A percentile compares a stretch with the other conserved stretches of the same genome.
These are phyloP conservation scores for Lipomyces sp. DNA, from an alignment of 805 yeast species.

Conservation along the genomic window DNA sequence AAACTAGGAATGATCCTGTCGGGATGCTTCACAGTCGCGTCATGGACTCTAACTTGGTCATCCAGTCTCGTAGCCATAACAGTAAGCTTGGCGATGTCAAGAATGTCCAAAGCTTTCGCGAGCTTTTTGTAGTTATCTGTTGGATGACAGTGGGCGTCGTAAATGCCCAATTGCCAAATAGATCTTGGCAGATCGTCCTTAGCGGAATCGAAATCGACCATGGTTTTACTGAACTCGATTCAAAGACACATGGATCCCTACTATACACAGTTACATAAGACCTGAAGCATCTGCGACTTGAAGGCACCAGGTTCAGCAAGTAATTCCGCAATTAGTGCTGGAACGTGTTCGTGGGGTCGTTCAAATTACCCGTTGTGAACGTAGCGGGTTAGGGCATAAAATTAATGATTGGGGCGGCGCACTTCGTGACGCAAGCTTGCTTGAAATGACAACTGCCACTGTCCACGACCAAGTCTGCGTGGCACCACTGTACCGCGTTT, in stretches of 20 bases:
- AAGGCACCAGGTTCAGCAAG: no score
- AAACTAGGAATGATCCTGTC: constrained; percentile 47
- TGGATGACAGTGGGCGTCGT: constrained; percentile 51
- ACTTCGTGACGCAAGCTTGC: not conserved
- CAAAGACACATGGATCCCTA: no score
- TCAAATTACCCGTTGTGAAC: not conserved
- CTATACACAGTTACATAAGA: no score
- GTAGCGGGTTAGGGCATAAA: not conserved
- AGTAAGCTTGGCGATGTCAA: constrained; percentile 39
- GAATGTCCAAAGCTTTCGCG: constrained; percentile 21
- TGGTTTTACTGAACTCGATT: not conserved
- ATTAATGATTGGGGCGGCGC: no score
- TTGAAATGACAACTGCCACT: not conserved
- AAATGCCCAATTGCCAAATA: constrained; percentile 24
- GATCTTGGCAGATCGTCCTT: not conserved
- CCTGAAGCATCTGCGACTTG: no score
- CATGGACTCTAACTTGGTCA: constrained; percentile 45
- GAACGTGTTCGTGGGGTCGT: not conserved
- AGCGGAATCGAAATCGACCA: not conserved
- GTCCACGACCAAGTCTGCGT: not conserved
- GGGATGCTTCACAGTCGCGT: constrained; percentile 40
- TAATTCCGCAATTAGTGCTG: no score
- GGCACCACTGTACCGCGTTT: not conserved
- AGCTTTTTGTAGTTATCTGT: constrained; percentile 44
- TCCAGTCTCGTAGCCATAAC: constrained; percentile 48